Percentiles rank a stretch among this genome's conserved stretches.
Conservation (phyloP, 345 rosid species). For the Capsella bursapastoris region DNA sequence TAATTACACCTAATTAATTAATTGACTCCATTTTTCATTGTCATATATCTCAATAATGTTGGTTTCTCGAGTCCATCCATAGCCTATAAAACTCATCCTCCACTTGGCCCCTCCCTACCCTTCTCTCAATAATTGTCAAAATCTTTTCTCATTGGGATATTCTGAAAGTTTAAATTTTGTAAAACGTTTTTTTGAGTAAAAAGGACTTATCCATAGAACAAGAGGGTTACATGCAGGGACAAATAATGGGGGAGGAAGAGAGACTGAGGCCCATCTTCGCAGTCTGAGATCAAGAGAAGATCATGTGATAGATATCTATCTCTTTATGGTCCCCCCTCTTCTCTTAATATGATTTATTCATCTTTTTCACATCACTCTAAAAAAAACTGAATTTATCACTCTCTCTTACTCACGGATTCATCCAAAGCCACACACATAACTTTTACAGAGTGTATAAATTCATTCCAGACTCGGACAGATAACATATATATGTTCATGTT, state of each 20-base stretch:
- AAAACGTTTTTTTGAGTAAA: constrained; percentile 15
- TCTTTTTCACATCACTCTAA: constrained; percentile 21
- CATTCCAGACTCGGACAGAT: neutral
- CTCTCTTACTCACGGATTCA: constrained; percentile 7
- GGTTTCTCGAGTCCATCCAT: constrained; percentile 16
- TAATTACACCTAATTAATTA: neutral
- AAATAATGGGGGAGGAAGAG: constrained; percentile 40
- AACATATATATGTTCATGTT: constrained; percentile 4
- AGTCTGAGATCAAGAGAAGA: constrained; percentile 26
- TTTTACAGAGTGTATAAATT: neutral
- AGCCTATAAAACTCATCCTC: constrained; percentile 16
- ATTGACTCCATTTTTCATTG: neutral
- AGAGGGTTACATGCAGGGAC: constrained; percentile 27
- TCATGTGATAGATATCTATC: constrained; percentile 36
- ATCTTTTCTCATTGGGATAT: constrained; percentile 8
- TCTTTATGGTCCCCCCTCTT: constrained; percentile 43
- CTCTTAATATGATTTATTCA: constrained; percentile 19
- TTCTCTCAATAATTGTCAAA: constrained; percentile 27
- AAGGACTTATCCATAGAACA: constrained; percentile 21
- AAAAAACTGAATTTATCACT: neutral
- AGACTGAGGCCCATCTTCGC: constrained; percentile 39
- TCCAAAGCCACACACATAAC: neutral
- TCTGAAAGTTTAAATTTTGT: neutral
- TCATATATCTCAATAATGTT: constrained; percentile 12
- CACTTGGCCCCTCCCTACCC: constrained; percentile 31